Evolutionary conservation across 129 eudicot species (phyloP).

Genomic region (Artemisia tridentata): DNA sequence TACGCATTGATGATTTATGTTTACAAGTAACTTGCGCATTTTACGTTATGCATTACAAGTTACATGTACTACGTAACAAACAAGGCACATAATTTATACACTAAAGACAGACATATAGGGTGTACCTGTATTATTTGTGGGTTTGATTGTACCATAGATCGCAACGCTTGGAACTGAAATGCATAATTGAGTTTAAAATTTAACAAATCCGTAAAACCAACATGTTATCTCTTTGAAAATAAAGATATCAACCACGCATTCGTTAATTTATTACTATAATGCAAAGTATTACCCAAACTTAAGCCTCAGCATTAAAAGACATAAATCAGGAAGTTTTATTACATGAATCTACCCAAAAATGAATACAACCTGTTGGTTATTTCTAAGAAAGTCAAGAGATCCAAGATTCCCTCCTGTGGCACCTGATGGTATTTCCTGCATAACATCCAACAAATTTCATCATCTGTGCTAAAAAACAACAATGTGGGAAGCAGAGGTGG

Average conservation of each 20-base stretch:
- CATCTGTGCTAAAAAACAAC: not conserved
- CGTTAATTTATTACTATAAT: not conserved
- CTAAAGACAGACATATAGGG: not conserved
- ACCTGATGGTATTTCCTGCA: slow-evolving; percentile 68
- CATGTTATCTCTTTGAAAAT: not conserved
- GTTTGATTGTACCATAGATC: slow-evolving; percentile 86
- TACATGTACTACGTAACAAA: too few relatives aligned
- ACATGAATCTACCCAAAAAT: slow-evolving; percentile 11
- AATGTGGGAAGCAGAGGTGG: too few relatives aligned
- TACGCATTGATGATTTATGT: too few relatives aligned
- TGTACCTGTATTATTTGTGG: slow-evolving; percentile 93
- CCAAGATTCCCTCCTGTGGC: slow-evolving; percentile 69
- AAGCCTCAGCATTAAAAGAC: not conserved
- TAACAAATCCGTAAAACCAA: too few relatives aligned
- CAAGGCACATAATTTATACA: too few relatives aligned
- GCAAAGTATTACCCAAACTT: not conserved
- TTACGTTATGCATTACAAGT: too few relatives aligned
- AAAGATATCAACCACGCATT: slow-evolving; percentile 1
- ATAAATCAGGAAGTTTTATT: not conserved
- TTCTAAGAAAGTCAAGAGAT: slow-evolving; percentile 91
- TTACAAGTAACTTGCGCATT: too few relatives aligned
- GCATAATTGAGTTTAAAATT: too few relatives aligned
- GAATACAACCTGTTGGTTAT: slow-evolving; percentile 74
- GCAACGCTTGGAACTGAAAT: slow-evolving; percentile 75
- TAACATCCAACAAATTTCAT: slow-evolving; percentile 11